Evolutionary conservation across 2,329 filamentous ascomycete genomes (phyloP), one percentile per base, ranked within the genome.

Genomic region (Colletotrichum caudatum): DNA sequence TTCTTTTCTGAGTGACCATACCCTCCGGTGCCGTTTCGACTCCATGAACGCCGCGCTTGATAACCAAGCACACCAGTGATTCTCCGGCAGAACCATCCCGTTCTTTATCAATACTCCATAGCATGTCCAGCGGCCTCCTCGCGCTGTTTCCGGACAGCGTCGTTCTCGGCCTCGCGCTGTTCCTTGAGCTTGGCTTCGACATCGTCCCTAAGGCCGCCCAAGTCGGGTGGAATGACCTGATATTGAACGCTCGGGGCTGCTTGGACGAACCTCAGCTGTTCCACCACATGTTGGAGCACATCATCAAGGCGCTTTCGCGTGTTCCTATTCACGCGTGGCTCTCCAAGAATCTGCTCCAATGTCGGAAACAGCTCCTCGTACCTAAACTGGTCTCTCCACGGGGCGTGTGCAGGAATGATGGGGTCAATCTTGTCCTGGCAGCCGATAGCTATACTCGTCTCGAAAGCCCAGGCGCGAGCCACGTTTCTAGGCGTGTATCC

Each of bases 401-500:
- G 93, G 9, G 95, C 90, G 77, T 97, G 91, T 46, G 89, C 83
- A 0, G 96, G 95, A 37, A 98, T 91, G 16, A 90, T 87, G 23
- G 92, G 88, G 79, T 86, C 84, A 74, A 98, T 91, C 69, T 89
- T 88, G 74, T 92, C 87, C 72, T 92, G 87, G 69, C 90, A 91
- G 75, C 91, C 91, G 74, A 97, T 93, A 72, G 94, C 94, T 75
- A 98, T 94, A 72, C 93, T 93, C 16, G 96, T 99, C 83, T 99
- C 96, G 82, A 97, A 95, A 33, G 95, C 94, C 96, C 96, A 99
- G 39, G 95, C 94, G 65, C 96, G 92, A 53, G 96, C 96, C 8
- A 99, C 96, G 78, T 99, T 99, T 74, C 95, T 90, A 6, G 96
- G 95, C 18, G 96, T 99, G 82, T 99, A 99, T 37, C 96, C 96